Evolutionary conservation across 305 asterid species (phyloP).

Genomic region (Caryopteris hybrid): DNA sequence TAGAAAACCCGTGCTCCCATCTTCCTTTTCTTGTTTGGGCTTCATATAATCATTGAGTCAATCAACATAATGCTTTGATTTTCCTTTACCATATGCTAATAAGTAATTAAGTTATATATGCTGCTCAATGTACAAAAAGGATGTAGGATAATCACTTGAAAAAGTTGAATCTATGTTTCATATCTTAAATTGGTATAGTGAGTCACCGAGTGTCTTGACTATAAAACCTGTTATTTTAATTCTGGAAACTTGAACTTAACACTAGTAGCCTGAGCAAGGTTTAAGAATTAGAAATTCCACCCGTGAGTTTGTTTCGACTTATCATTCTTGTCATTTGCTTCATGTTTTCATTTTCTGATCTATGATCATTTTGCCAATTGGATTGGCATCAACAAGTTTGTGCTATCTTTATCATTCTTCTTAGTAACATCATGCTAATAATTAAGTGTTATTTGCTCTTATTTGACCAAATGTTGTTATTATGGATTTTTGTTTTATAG

Average conservation of each 20-base stretch:
- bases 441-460: background rate
- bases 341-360: background rate
- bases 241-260: background rate
- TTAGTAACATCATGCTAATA: background rate
- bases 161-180: background rate
- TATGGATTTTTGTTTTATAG: background rate
- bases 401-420: background rate
- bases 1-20: too few relatives aligned
- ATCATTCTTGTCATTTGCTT: background rate
- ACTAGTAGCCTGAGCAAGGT: background rate
- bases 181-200: too few relatives aligned
- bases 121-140: background rate
- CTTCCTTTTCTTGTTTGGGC: background rate
- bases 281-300: background rate
- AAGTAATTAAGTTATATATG: background rate
- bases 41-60: background rate
- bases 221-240: too few relatives aligned
- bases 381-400: background rate
- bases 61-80: background rate
- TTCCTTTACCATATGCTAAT: background rate
- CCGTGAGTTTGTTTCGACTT: background rate
- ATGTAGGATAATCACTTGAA: background rate
- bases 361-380: background rate
- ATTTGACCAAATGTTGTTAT: background rate
- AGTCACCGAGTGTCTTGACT: too few relatives aligned